Evolutionary conservation across 345 rosid genomes (phyloP).

Genomic region (Dipteronia sinensis): DNA sequence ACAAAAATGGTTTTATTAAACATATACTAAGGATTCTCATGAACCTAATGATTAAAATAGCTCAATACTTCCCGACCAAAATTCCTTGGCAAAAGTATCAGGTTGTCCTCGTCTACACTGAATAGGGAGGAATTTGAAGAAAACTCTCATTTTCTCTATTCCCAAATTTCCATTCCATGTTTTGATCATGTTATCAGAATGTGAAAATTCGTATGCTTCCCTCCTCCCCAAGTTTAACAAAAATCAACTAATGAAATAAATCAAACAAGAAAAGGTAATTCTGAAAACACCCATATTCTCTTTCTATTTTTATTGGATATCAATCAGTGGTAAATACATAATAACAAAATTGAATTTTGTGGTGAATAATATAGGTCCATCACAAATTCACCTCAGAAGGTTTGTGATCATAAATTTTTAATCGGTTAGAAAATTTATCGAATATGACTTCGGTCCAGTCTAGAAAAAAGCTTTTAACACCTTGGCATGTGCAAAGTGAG

Average conservation of each 20-base stretch:
- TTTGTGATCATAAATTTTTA: background rate
- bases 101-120: background rate
- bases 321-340: background rate
- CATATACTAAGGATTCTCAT: background rate
- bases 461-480: background rate
- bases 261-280: background rate
- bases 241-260: background rate
- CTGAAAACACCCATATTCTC: background rate
- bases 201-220: background rate
- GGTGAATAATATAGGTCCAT: background rate
- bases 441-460: background rate
- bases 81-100: background rate
- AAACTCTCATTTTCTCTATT: background rate
- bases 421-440: too few species aligned
- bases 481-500: background rate
- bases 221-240: slow-evolving; percentile 1
- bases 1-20: background rate
- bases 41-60: background rate
- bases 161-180: background rate
- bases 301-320: background rate
- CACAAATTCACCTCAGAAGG: background rate
- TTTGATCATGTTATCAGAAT: background rate
- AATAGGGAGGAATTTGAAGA: background rate
- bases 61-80: background rate
- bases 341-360: background rate